These are phyloP conservation scores for Rhizopus microsporus DNA, from an alignment of 371 early-diverging fungal species.

Conservation along the genomic window DNA sequence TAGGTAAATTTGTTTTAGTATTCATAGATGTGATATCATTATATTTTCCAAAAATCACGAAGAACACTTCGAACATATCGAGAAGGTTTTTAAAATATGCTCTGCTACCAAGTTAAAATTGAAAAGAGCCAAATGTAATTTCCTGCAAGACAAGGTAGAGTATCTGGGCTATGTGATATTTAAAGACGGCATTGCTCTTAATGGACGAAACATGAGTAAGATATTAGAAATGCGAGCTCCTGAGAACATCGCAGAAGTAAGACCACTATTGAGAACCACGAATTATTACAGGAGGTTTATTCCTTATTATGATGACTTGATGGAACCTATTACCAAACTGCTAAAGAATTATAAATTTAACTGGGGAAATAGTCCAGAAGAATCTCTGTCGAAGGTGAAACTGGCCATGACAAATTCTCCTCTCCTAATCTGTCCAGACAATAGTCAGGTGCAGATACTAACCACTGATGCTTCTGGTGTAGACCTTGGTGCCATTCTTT, in stretches of 20 bases:
- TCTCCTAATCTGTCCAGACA: constrained; percentile 29
- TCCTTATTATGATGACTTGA: constrained; percentile 16
- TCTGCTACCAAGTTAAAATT: constrained; percentile 29
- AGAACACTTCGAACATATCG: constrained; percentile 38
- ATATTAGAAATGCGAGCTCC: constrained; percentile 10
- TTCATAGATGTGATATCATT: constrained; percentile 56
- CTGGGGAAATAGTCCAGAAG: constrained; percentile 22
- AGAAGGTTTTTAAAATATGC: constrained; percentile 33
- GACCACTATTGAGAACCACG: constrained; percentile 31
- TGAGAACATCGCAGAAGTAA: constrained; percentile 16
- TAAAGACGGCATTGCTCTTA: constrained; percentile 20
- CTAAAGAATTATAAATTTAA: constrained; percentile 12
- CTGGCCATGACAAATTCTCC: constrained; percentile 20
- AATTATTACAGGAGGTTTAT: constrained; percentile 41
- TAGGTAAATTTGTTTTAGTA: constrained; percentile 30
- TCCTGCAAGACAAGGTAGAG: constrained; percentile 21
- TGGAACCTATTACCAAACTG: constrained; percentile 18
- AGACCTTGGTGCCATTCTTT: constrained; percentile 39
- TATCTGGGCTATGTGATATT: constrained; percentile 43
- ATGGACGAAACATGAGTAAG: constrained; percentile 12
- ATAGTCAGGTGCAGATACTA: constrained; percentile 24
- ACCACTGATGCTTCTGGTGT: constrained; percentile 33
- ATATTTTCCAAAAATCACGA: constrained; percentile 32
- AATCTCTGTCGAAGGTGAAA: constrained; percentile 26
- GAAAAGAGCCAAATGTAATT: constrained; percentile 44